Conservation (phyloP, 2,329 filamentous ascomycete species). For the Waltergamsia citrina region DNA sequence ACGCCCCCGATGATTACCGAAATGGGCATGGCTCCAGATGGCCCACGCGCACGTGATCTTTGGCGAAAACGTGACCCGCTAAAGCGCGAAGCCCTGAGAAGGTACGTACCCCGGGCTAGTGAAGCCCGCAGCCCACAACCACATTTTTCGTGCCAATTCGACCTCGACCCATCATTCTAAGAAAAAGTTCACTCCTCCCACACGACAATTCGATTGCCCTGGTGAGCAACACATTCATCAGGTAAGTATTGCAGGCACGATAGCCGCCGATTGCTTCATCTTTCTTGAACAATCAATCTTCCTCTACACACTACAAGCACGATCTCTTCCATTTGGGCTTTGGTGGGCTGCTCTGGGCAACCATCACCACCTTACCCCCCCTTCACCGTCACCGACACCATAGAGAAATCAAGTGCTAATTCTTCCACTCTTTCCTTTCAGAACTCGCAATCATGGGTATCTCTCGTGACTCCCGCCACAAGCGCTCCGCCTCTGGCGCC, state of each 20-base stretch:
- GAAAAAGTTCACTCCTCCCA: conserved; percentile 27
- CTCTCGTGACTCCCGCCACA: conserved; percentile 99
- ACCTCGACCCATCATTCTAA: conserved; percentile 18
- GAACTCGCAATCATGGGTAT: conserved; percentile 93
- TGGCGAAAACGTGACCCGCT: too few relatives aligned
- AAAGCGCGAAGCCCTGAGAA: conserved; percentile 15
- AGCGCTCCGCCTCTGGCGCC: conserved; percentile 97
- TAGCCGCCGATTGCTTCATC: too few relatives aligned
- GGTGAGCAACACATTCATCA: conserved; percentile 38
- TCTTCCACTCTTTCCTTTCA: conserved; percentile 23
- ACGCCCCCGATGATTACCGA: too few relatives aligned
- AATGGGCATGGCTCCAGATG: too few relatives aligned
- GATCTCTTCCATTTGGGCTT: neutral
- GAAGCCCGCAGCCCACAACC: conserved; percentile 26
- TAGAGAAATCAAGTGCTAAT: neutral
- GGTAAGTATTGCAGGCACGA: conserved; percentile 25
- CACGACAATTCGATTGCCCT: conserved; percentile 35
- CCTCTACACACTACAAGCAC: neutral
- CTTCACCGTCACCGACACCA: neutral
- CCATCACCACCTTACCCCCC: neutral
- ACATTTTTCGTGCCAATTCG: conserved; percentile 24
- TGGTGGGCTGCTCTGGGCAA: neutral
- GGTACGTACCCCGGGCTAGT: conserved; percentile 24
- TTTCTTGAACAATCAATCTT: conserved; percentile 1
- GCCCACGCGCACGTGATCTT: too few relatives aligned